Evolutionary conservation across 441 rosid species (phyloP), one percentile per base, ranked within the genome.

Genomic region (Caryocar brasiliense): DNA sequence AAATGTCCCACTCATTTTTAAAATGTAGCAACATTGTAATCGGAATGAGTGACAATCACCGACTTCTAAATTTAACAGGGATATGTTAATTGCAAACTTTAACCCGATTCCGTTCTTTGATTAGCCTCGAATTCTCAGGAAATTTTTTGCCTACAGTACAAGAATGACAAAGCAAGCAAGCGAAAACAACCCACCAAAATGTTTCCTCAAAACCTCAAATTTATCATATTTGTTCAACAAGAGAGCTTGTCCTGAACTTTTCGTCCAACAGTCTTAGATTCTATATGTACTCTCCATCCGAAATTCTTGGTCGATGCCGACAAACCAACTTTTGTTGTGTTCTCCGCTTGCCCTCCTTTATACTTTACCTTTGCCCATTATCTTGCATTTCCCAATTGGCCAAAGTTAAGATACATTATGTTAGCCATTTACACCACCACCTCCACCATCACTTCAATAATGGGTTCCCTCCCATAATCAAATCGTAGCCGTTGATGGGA

Each of bases 391-490:
- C 49, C 58, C 59, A 24, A 59, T 66, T 66, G 61, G 15, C 49
- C 22, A 38, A n/a, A n/a, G n/a, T n/a, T n/a, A n/a, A n/a, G n/a
- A n/a, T n/a, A n/a, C n/a, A n/a, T n/a, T n/a, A n/a, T n/a, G n/a
- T n/a, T n/a, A n/a, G n/a, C n/a, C n/a, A n/a, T n/a, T n/a, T n/a
- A n/a, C n/a, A n/a, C n/a, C n/a, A n/a, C n/a, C n/a, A n/a, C n/a
- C n/a, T n/a, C 18, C 56, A 7, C 11, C 23, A 27, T 7, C 40
- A 0, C 23, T 13, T 27, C 59, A 33, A 41, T 55, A 65, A 75
- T 72, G 80, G 61, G 71, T 26, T 65, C 59, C 4, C 50, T 68
- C 29, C 5, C 62, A 85, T 2, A 68, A 79, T 59, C 83, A 73
- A 30, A 79, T 75, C 6, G 82, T 73, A 8, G 67, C 49, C 0